Evolutionary conservation across 768 basidiomycete genomes (phyloP).

Genomic region (Chiua virens): DNA sequence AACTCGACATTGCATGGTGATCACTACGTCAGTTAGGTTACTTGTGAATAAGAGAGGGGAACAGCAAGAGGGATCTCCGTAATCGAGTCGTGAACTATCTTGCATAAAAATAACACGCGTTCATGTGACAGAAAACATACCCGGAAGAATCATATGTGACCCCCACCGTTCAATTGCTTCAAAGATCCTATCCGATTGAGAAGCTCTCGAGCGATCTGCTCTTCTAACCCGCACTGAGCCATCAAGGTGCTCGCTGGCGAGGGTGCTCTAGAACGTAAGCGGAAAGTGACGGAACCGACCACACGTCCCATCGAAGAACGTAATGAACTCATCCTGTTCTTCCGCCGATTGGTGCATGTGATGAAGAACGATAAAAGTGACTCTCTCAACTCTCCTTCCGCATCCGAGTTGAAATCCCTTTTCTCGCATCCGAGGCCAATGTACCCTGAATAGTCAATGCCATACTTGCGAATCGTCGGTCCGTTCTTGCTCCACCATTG

Average conservation of each 20-base stretch:
- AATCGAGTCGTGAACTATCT: too few species aligned
- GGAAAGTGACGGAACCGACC: conserved; percentile 1
- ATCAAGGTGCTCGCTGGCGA: conserved; percentile 14
- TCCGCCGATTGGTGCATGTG: conserved; percentile 12
- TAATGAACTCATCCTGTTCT: neutral
- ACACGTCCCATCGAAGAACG: conserved; percentile 11
- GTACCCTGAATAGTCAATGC: conserved; percentile 23
- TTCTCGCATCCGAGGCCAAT: conserved; percentile 35
- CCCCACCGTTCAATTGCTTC: neutral
- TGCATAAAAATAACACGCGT: too few species aligned
- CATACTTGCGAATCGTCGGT: conserved; percentile 8
- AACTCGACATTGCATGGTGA: too few species aligned
- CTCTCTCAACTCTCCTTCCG: conserved; percentile 27
- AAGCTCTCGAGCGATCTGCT: conserved; percentile 19
- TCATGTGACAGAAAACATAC: too few species aligned
- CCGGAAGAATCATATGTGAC: too few species aligned
- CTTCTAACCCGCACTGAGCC: conserved; percentile 21
- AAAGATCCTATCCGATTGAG: conserved; percentile 7
- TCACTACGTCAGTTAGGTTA: too few species aligned
- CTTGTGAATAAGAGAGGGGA: too few species aligned
- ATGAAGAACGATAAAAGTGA: conserved; percentile 22
- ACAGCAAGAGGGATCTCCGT: too few species aligned
- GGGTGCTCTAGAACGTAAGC: conserved; percentile 10
- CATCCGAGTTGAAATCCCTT: conserved; percentile 17
- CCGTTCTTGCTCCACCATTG: conserved; percentile 37